Base-by-base conservation (phyloP, 352 stramenopile genomes). In the Phytophthora sp. region DNA sequence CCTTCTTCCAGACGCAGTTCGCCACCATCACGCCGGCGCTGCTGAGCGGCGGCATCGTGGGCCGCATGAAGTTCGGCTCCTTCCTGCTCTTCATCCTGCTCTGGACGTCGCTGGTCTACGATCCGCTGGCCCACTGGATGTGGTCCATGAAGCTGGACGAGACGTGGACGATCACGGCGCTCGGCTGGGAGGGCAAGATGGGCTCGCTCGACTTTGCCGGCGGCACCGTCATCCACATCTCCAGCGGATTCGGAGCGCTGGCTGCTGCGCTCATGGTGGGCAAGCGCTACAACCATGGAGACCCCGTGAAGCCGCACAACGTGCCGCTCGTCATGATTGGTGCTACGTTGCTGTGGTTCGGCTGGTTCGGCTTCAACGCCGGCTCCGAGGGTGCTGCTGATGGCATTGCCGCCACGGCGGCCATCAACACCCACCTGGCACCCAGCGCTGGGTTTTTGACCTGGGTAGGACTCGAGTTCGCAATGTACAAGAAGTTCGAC, bases 321-420 rank as follows among this genome's bases (percentile, higher is more conserved):
- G 76, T 95, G 45, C 86, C 87, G 17, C 68, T 94, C 20, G 82
- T 93, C 20, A 92, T 94, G 76, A 87, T 92, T 30, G 86, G 86
- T 35, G 67, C 63, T 6, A 88, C 75, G n/a, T 49, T 93, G 39
- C 77, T 95, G 30, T 95, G 86, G 86, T 91, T 90, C 48, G 86
- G 86, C 18, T 95, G 86, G 86, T 93, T 91, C 55, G 85, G 86
- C 45, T 95, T 95, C 64, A 92, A 95, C 55, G 84, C 72, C 30
- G 84, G 84, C 28, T 91, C 82, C 15, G 67, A 77, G 0, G 73
- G 65, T 28, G 76, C 75, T 1, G 83, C 82, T 2, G 79, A 91
- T 32, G 70, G 72, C 11, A 78, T 91, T 44, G 86, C 84, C 5
- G 81, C 77, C 2, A 72, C 82, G 11, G 84, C 83, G 26, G 82